Evolutionary conservation across 2,329 filamentous ascomycete genomes (phyloP), one percentile per base, ranked within the genome.

Genomic region (Magnaporthiopsis poae): DNA sequence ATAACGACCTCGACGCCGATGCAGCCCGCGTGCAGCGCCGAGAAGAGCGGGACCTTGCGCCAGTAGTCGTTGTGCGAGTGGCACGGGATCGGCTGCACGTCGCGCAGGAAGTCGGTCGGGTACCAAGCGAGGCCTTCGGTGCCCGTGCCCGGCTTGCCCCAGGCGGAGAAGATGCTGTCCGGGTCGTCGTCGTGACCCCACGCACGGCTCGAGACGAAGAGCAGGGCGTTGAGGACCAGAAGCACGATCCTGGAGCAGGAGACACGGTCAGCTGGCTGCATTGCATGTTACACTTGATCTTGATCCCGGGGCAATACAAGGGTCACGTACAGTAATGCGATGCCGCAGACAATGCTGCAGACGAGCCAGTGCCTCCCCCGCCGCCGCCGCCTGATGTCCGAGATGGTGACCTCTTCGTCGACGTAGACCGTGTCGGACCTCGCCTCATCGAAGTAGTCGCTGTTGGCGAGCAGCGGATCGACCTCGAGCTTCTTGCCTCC

Each of bases 11-110:
- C 88, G 12, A 89, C 80, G 25, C 86, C 83, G 18, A 84, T 82
- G 70, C 85, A 88, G 21, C 86, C 85, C 3, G 81, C 80, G 13
- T 77, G 75, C 1, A 88, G 74, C 35, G 88, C 88, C 29, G 86
- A 85, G 69, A 84, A 87, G 7, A 91, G 79, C 0, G 88, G 87
- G 0, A 83, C 79, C n/a, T 79, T 79, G 39, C 86, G 82, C 86
- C 86, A 88, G 74, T 90, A 90, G 74, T 90, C 88, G 70, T 90
- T 90, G 72, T 90, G 88, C 1, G 85, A 88, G 73, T 90, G 87
- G 67, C 70, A 71, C 15, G 69, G 64, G 25, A 71, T 66, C 31
- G 70, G 70, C 63, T 67, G 52, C 11, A 71, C 70, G 67, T 84
- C 81, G 15, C 80, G 77, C 11, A 83, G 80, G 67, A 85, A 83